A percentile compares a stretch with the other conserved stretches of the same genome.
These are phyloP conservation scores for Hericium coralloides DNA, from an alignment of 768 basidiomycete species.

Conservation along the genomic window DNA sequence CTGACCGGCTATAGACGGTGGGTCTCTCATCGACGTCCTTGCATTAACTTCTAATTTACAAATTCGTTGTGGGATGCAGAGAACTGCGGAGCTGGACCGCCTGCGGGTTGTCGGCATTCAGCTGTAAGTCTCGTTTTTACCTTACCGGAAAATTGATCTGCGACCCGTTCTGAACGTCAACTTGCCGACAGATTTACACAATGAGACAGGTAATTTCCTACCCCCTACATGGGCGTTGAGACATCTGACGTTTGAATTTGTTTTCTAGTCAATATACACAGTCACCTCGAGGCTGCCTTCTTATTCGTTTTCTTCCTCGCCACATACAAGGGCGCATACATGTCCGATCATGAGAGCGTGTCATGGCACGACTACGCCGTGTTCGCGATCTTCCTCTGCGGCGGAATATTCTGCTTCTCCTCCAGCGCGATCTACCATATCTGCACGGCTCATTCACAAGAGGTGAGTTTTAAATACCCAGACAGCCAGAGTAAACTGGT, in stretches of 20 bases:
- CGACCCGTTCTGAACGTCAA: neutral
- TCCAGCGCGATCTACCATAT: slow-evolving; percentile 71
- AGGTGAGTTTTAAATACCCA: slow-evolving; percentile 31
- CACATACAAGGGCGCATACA: slow-evolving; percentile 43
- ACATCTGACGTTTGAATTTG: neutral
- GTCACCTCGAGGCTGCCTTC: slow-evolving; percentile 62
- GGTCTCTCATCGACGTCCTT: slow-evolving; percentile 3
- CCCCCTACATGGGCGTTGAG: neutral
- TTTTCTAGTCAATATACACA: slow-evolving; percentile 73
- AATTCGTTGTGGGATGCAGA: slow-evolving; percentile 23
- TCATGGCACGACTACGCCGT: slow-evolving; percentile 55
- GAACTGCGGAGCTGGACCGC: slow-evolving; percentile 53
- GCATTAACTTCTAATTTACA: neutral
- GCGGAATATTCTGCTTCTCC: slow-evolving; percentile 65
- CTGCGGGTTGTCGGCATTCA: slow-evolving; percentile 54
- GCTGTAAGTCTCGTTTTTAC: slow-evolving; percentile 38
- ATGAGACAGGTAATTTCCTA: slow-evolving; percentile 52
- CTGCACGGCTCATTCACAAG: slow-evolving; percentile 60
- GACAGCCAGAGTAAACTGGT: neutral
- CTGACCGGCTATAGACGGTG: slow-evolving; percentile 62
- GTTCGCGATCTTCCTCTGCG: slow-evolving; percentile 55
- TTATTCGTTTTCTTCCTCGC: slow-evolving; percentile 48
- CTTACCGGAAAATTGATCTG: neutral
- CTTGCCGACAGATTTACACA: slow-evolving; percentile 52
- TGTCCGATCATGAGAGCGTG: slow-evolving; percentile 41